A percentile compares a stretch with the other conserved stretches of the same genome.
phyloP scores from a whole-genome alignment of 208 protist genomes.

The Trichomonas vaginalis region DNA sequence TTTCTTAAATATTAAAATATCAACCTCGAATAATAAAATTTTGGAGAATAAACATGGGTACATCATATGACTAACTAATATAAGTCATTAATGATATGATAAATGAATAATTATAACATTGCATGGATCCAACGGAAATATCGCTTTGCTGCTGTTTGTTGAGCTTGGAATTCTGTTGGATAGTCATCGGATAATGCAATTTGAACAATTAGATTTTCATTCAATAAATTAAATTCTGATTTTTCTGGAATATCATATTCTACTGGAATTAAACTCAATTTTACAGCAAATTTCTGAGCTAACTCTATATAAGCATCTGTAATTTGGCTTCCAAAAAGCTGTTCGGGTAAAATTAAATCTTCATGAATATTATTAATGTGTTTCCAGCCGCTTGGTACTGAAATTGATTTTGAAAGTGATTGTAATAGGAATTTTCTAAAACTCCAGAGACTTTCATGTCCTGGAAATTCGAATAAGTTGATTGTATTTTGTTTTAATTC shows the following conservation, averaged over 20 bases:
- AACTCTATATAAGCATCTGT: not conserved
- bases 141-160: not conserved
- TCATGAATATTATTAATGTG: not conserved
- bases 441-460: not conserved
- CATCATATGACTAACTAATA: not conserved
- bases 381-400: not conserved
- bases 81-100: too few relatives aligned
- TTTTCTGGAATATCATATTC: not conserved
- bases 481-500: not conserved
- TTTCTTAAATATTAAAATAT: too few relatives aligned
- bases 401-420: not conserved
- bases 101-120: not conserved
- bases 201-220: not conserved
- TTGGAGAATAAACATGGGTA: not conserved
- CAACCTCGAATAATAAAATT: not conserved
- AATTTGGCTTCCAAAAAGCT: not conserved
- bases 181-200: not conserved
- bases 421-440: not conserved
- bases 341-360: not conserved
- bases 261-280: not conserved
- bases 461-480: not conserved
- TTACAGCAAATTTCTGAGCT: not conserved
- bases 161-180: not conserved
- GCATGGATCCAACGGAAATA: not conserved
- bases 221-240: not conserved